Evolutionary conservation across 139 green algal species (phyloP).

Genomic region (Volvox reticuliferus): DNA sequence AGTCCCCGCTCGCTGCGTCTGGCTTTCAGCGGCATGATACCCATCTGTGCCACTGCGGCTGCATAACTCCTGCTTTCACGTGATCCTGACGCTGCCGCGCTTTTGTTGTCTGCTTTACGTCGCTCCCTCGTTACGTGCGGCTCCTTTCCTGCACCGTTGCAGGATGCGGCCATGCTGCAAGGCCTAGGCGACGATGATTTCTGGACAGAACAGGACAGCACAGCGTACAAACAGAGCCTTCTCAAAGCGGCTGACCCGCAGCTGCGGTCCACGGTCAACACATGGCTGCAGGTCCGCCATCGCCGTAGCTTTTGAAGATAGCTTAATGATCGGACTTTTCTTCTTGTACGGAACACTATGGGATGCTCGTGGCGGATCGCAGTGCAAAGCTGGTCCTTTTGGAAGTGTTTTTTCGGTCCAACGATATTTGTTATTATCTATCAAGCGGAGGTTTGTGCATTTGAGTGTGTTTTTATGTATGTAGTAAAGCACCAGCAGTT

Average conservation of each 20-base stretch:
- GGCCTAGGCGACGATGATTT: not conserved
- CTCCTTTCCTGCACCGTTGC: not conserved
- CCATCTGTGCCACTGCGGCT: no score
- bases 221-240: not conserved
- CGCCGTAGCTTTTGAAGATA: no score
- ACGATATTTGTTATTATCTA: no score
- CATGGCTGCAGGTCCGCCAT: slow-evolving; percentile 34
- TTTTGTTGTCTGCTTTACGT: not conserved
- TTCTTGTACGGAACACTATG: no score
- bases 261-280: slow-evolving; percentile 33
- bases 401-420: not conserved
- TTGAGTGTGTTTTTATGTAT: no score
- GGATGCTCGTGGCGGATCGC: not conserved
- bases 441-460: no score
- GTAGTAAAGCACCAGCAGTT: no score
- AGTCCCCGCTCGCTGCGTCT: not conserved
- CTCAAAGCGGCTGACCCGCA: slow-evolving; percentile 25
- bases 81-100: not conserved
- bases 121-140: not conserved
- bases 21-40: not conserved
- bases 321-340: not conserved
- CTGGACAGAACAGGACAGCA: not conserved
- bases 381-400: not conserved
- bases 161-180: not conserved
- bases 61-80: not conserved